phyloP scores from a whole-genome alignment of 768 basidiomycete genomes.

The Mrakia frigida region DNA sequence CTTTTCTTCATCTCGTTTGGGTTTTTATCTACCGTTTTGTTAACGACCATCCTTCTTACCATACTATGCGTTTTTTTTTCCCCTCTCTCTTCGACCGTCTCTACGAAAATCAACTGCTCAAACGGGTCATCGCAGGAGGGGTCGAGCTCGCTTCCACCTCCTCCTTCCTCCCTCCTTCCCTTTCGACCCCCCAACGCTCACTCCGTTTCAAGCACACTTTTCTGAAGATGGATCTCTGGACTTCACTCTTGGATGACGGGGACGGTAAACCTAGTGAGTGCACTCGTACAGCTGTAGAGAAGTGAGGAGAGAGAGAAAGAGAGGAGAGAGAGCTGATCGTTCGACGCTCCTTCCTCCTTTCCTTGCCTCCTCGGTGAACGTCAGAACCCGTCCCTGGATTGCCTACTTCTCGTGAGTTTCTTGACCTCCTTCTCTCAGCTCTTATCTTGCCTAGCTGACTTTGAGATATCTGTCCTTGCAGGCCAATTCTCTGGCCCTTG shows the following conservation, averaged over 20 bases:
- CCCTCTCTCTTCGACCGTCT: not conserved
- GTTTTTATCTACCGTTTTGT: too few species aligned
- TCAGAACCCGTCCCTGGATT: slow-evolving; percentile 1
- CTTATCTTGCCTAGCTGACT: not conserved
- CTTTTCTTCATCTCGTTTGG: not conserved
- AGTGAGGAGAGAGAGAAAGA: not conserved
- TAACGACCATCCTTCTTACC: not conserved
- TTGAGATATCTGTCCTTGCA: not conserved
- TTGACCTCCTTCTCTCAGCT: not conserved
- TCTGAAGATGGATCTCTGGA: not conserved
- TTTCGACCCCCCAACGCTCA: not conserved
- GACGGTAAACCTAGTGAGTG: not conserved
- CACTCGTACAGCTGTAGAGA: not conserved
- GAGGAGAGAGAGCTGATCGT: not conserved
- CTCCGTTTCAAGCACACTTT: too few species aligned
- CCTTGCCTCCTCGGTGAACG: not conserved
- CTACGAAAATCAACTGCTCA: not conserved
- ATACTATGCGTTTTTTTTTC: not conserved
- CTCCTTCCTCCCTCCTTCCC: not conserved
- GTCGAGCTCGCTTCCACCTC: not conserved
- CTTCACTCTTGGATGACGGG: not conserved
- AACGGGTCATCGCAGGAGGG: not conserved
- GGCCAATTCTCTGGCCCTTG: slow-evolving; percentile 75
- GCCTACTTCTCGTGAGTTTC: slow-evolving; percentile 7
- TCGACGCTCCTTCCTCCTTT: not conserved